Conservation (phyloP, 345 rosid genomes). For the Microcos paniculata region DNA sequence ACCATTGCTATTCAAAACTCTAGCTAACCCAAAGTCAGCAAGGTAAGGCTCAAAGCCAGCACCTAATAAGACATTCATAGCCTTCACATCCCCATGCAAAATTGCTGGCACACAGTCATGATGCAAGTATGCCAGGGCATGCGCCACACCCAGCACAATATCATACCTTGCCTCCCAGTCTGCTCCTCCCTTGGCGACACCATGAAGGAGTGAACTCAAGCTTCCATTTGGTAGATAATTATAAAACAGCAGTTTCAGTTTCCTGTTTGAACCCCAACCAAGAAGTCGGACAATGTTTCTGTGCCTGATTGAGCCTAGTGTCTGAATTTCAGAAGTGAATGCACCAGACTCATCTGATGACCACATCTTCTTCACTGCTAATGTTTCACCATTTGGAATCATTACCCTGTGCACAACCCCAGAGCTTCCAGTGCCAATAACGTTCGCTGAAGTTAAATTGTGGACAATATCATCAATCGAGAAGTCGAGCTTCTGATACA, state of each 20-base stretch:
- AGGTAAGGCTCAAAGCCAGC: slow-evolving; percentile 65
- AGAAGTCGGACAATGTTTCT: slow-evolving; percentile 76
- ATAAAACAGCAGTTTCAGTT: slow-evolving; percentile 77
- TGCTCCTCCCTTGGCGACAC: slow-evolving; percentile 68
- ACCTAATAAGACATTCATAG: slow-evolving; percentile 87
- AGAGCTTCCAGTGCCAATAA: slow-evolving; percentile 95
- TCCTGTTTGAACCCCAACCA: slow-evolving; percentile 79
- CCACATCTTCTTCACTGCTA: slow-evolving; percentile 98
- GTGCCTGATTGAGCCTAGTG: slow-evolving; percentile 85
- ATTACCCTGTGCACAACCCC: slow-evolving; percentile 87
- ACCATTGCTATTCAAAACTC: slow-evolving; percentile 33
- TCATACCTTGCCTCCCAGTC: slow-evolving; percentile 90
- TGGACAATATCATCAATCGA: slow-evolving; percentile 66
- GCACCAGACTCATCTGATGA: slow-evolving; percentile 79
- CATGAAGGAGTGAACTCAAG: slow-evolving; percentile 82
- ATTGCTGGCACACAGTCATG: slow-evolving; percentile 91
- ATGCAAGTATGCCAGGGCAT: slow-evolving; percentile 89
- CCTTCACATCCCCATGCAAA: slow-evolving; percentile 87
- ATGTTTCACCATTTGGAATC: slow-evolving; percentile 61
- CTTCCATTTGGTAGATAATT: slow-evolving; percentile 96
- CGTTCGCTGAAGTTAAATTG: slow-evolving; percentile 71
- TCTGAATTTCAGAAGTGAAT: slow-evolving; percentile 74
- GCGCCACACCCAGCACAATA: slow-evolving; percentile 73
- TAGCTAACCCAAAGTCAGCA: slow-evolving; percentile 90
- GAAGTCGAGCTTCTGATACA: slow-evolving; percentile 84